Conservation (phyloP, 495 filamentous ascomycete species). For the Aspergillus cristatus region DNA sequence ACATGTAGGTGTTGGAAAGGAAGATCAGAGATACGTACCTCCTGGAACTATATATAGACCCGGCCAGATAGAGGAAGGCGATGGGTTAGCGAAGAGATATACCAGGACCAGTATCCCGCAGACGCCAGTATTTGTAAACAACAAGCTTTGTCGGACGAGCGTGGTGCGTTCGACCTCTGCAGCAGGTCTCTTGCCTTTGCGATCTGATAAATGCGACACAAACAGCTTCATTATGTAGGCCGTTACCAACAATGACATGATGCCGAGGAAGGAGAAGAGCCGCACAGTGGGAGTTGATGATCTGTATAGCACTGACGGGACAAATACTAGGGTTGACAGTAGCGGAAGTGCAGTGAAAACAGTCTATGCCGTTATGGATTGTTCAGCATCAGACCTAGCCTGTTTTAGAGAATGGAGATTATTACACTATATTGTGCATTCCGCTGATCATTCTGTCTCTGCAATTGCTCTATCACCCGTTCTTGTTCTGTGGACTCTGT, state of each 20-base stretch:
- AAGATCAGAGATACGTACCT: conserved; percentile 17
- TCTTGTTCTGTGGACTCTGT: conserved; percentile 54
- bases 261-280: conserved; percentile 43
- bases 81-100: conserved; percentile 10
- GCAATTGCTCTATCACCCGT: conserved; percentile 49
- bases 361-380: conserved; percentile 17
- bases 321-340: conserved; percentile 40
- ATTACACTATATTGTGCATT: conserved; percentile 52
- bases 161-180: conserved; percentile 3
- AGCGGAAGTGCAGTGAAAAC: conserved; percentile 51
- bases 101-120: conserved; percentile 19
- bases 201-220: conserved; percentile 21
- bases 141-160: conserved; percentile 8
- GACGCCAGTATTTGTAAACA: conserved; percentile 16
- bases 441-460: conserved; percentile 44
- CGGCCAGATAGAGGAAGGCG: conserved; percentile 10
- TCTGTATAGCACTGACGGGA: conserved; percentile 37
- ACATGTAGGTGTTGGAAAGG: not conserved
- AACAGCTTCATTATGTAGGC: conserved; percentile 38
- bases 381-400: conserved; percentile 3
- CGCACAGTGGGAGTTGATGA: conserved; percentile 12
- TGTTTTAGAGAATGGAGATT: not conserved
- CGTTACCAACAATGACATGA: conserved; percentile 51
- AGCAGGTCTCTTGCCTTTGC: conserved; percentile 23
- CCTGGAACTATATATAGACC: conserved; percentile 27